Evolutionary conservation across 202 grass and related monocot genomes (phyloP).

Genomic region (Cymbopogon flexuosus): DNA sequence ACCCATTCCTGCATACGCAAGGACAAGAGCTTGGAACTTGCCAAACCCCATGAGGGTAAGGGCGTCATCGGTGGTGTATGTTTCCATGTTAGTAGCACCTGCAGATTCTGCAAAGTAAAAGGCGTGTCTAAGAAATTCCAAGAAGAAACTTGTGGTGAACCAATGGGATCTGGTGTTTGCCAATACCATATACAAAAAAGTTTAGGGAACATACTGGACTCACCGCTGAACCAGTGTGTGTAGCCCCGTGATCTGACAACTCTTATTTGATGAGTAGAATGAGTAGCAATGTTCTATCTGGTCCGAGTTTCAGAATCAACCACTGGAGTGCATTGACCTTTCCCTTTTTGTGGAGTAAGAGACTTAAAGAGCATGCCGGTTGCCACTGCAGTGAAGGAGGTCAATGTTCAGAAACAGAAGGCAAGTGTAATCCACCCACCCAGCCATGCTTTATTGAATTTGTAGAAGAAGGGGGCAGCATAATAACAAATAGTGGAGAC

Average conservation of each 20-base stretch:
- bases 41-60: constrained; percentile 62
- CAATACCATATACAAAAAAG: not conserved
- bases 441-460: not conserved
- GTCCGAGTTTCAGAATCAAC: not conserved
- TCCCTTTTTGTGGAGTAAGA: not conserved
- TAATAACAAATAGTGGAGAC: not conserved
- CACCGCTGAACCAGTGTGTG: not conserved
- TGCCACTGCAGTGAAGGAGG: not conserved
- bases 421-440: not conserved
- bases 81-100: constrained; percentile 36
- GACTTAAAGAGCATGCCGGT: not conserved
- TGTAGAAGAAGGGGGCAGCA: not conserved
- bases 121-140: not conserved
- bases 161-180: not conserved
- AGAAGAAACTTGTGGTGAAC: not conserved
- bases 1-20: constrained; percentile 69
- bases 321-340: not conserved
- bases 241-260: not conserved
- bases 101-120: not conserved
- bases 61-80: constrained; percentile 62
- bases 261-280: not conserved
- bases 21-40: constrained; percentile 67
- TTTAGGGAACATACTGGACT: not conserved
- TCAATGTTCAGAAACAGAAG: not conserved
- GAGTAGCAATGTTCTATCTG: not conserved